Base-by-base conservation (phyloP, 306 rosid genomes). In the Vachellia collinsii region DNA sequence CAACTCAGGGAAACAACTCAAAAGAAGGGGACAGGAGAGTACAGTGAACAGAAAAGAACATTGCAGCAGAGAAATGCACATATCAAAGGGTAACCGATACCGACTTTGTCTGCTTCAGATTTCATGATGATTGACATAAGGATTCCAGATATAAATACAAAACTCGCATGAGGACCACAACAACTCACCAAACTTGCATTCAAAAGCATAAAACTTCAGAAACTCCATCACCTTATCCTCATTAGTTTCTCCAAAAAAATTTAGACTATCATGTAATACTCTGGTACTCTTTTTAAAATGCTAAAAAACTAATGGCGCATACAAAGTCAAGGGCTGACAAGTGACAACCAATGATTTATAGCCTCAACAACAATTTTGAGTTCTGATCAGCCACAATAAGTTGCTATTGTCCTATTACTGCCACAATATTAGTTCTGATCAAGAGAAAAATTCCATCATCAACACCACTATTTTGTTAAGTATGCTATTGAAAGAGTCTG, bases 21-120 rank as follows among this genome's bases (percentile, higher is more conserved):
- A 1, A 68, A 44, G 61, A 76, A 71, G 46, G 34, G 62, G 50
- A 59, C 77, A 72, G 39, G 77, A 43, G 58, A 53, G 25, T 19
- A 63, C 12, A 70, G 38, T 72, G 47, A 50, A 61, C 65, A 58
- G 37, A 86, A 56, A 72, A 64, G 34, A 70, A 63, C 59, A 80
- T 62, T 76, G 67, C 63, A 75, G n/a, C 20, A 34, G 11, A 37
- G 42, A 20, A 69, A 58, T 8, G 9, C 20, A 54, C 63, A 41
- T 74, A 63, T n/a, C 66, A 43, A 77, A 6, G 25, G 62, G 69
- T 42, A 47, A 74, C 51, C 6, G 4, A 16, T 13, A 77, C 53
- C 56, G 22, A 65, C 14, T 66, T 82, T 13, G 47, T 44, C 67
- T 36, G 72, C 66, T 29, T n/a, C 34, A 56, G 62, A 73, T 42